phyloP scores from a whole-genome alignment of 345 rosid genomes.

The Clausena lansium region DNA sequence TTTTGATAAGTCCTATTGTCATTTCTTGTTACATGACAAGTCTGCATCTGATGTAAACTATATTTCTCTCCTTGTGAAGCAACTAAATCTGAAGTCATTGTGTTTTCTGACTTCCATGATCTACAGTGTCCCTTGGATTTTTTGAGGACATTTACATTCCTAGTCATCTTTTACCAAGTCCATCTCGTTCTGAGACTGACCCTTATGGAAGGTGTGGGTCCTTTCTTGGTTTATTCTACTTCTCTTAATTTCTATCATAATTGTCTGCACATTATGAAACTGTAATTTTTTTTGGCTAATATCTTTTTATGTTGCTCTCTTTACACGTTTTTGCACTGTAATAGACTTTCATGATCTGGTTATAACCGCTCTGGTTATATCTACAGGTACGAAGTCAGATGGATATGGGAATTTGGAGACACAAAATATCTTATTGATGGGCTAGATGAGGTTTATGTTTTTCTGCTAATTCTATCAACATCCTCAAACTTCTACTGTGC shows the following conservation, averaged over 20 bases:
- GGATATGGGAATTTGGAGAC: slow-evolving; percentile 65
- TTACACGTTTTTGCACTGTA: not conserved
- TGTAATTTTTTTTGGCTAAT: not conserved
- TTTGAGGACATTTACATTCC: slow-evolving; percentile 81
- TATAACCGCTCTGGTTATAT: not conserved
- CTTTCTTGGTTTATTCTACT: slow-evolving; percentile 1
- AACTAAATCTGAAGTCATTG: not conserved
- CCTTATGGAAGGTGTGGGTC: slow-evolving; percentile 47
- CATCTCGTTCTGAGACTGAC: slow-evolving; percentile 47
- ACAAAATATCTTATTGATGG: slow-evolving; percentile 51
- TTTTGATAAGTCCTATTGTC: not conserved
- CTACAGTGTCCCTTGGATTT: slow-evolving; percentile 89
- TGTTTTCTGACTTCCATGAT: slow-evolving; percentile 6
- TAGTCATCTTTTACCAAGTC: slow-evolving; percentile 50
- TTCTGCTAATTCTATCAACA: not conserved
- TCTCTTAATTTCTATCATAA: not conserved
- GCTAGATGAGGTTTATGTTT: slow-evolving; percentile 47
- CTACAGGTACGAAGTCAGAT: slow-evolving; percentile 60
- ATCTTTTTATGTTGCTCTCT: not conserved
- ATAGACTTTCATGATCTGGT: not conserved
- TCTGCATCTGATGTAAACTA: not conserved
- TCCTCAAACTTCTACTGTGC: not conserved
- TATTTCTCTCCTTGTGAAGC: not conserved
- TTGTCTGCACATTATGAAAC: not conserved
- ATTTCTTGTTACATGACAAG: not conserved